Evolutionary conservation across 1,284 basidiomycete genomes (phyloP), one percentile per base, ranked within the genome.

Genomic region (Macrocystidia cucumis): DNA sequence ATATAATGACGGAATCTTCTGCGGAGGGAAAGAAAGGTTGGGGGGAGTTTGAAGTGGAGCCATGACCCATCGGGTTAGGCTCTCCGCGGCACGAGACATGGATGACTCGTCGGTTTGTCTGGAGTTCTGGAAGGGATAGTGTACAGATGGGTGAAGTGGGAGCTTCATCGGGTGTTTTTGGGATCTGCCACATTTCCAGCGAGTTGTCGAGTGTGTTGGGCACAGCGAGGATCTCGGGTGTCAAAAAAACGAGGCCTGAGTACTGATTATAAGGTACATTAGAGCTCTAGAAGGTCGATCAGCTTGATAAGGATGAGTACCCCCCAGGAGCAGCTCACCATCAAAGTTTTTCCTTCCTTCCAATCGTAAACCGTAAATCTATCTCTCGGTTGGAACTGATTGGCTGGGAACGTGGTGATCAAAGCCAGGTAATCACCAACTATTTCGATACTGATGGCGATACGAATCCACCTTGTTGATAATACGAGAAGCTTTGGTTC

Each of bases 361-460:
- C 67, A 70, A 18, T 69, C 51, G 32, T 57, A 67, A 0, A 69
- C 48, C 25, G 58, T 62, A 3, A 72, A 52, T 14, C 44, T 44
- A 22, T 62, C 60, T 14, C 48, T 35, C 27, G 45, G 31, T 4
- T 46, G 45, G 35, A 49, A 50, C 5, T 35, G 32, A n/a, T 47
- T 29, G 13, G 39, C 35, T 29, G 37, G 41, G 31, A 48, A 44
- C n/a, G 60, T 56, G 9, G 66, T 49, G 9, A 70, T 47, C 3
- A 74, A 55, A 3, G 63, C 63, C 2, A 74, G 52, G 33, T 67
- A 56, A 11, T 65, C 56, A 3, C 69, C 70, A 6, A 70, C 62
- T 34, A 71, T 67, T 42, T 71, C 69, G 30, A 71, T 60, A 12
- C 63, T 60, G 22, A 70, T 52, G 4, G 55, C 48, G 9, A 60